Percentiles rank a stretch among this genome's conserved stretches.
Conservation (phyloP, 2,329 filamentous ascomycete species). For the Teratosphaeriaceae sp. region DNA sequence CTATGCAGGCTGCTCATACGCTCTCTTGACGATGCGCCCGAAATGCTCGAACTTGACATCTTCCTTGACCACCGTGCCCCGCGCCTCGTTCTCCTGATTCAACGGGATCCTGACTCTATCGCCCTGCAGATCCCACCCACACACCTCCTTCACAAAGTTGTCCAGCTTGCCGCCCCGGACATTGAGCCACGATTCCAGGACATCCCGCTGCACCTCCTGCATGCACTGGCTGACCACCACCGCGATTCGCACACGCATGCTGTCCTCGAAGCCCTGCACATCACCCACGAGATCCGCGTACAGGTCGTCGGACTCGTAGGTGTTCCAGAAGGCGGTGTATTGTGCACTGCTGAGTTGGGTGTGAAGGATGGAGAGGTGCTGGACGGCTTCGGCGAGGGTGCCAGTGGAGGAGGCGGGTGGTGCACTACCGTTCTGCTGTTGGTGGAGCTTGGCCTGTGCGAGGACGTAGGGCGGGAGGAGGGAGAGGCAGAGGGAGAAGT, state of each 20-base stretch:
- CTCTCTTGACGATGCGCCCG: conserved; percentile 69
- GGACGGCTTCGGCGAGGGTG: conserved; percentile 77
- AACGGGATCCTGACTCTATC: conserved; percentile 66
- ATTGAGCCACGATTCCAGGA: conserved; percentile 46
- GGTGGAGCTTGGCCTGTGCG: conserved; percentile 49
- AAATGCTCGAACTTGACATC: conserved; percentile 90
- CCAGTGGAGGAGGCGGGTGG: conserved; percentile 44
- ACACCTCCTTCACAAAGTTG: conserved; percentile 47
- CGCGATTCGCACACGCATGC: conserved; percentile 84
- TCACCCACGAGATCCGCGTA: conserved; percentile 95
- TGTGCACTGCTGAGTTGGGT: conserved; percentile 82
- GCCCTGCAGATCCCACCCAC: conserved; percentile 75
- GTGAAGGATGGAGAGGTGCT: conserved; percentile 79
- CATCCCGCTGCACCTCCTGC: conserved; percentile 54
- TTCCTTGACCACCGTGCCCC: conserved; percentile 91
- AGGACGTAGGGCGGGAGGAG: conserved; percentile 83
- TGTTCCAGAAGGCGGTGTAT: conserved; percentile 89
- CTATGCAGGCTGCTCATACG: conserved; percentile 71
- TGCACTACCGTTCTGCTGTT: conserved; percentile 25
- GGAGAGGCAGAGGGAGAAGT: conserved; percentile 90
- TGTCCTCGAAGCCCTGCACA: conserved; percentile 89
- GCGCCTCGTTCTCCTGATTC: conserved; percentile 97
- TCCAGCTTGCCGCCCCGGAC: conserved; percentile 42
- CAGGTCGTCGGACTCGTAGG: conserved; percentile 85
- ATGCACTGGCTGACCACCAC: conserved; percentile 82